These are phyloP conservation scores for Scenedesmus sp. DNA, from an alignment of 163 green algal species.

Conservation along the genomic window DNA sequence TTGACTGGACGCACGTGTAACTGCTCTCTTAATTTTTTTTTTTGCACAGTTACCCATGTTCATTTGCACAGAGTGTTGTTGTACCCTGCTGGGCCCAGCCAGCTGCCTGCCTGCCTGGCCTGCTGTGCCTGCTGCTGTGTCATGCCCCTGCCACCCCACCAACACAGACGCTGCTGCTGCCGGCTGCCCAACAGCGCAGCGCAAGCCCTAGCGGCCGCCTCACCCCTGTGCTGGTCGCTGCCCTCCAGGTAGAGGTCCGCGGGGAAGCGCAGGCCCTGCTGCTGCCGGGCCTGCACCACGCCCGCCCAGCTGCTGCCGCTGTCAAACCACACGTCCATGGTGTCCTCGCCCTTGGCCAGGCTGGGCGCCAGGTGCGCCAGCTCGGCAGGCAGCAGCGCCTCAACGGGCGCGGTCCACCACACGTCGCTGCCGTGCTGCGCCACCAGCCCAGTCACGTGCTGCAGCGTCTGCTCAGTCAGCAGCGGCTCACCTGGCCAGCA, in stretches of 20 bases:
- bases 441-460: conserved; percentile 86
- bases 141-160: neutral
- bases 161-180: neutral
- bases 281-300: conserved; percentile 73
- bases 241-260: conserved; percentile 89
- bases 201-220: neutral
- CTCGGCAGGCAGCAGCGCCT: conserved; percentile 86
- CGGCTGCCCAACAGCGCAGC: neutral
- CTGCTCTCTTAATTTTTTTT: too few species aligned
- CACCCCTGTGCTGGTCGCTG: conserved; percentile 71
- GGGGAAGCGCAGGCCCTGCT: conserved; percentile 81
- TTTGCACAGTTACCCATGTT: too few species aligned
- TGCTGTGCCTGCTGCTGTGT: too few species aligned
- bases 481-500: conserved; percentile 85
- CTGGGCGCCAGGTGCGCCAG: conserved; percentile 60
- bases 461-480: conserved; percentile 92
- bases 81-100: too few species aligned
- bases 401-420: conserved; percentile 84
- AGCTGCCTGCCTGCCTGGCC: too few species aligned
- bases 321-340: conserved; percentile 99
- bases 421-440: conserved; percentile 84
- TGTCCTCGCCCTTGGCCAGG: conserved; percentile 93
- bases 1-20: too few species aligned
- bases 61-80: neutral
- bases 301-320: conserved; percentile 94